phyloP scores from a whole-genome alignment of 2,329 filamentous ascomycete genomes.

The Aspergillaceae sp. region DNA sequence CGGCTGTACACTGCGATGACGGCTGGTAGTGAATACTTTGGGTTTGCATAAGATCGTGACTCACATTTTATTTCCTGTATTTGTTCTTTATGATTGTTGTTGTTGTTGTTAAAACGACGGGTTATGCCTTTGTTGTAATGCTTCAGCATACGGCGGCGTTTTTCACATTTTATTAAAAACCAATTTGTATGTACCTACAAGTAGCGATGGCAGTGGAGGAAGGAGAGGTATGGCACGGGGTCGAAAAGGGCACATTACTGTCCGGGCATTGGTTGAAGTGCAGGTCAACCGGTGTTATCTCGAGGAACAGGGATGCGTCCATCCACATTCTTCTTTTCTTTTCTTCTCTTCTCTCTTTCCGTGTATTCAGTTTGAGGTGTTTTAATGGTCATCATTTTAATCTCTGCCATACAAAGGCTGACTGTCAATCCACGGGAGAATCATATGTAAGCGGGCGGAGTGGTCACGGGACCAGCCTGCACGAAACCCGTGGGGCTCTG shows the following conservation, averaged over 20 bases:
- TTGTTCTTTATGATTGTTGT: too few species aligned
- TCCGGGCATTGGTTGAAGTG: slow-evolving; percentile 28
- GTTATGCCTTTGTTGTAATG: slow-evolving; percentile 6
- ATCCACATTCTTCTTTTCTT: slow-evolving; percentile 5
- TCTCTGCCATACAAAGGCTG: not conserved
- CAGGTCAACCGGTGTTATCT: slow-evolving; percentile 27
- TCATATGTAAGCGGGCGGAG: too few species aligned
- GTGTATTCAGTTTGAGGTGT: slow-evolving; percentile 7
- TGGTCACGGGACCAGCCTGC: not conserved
- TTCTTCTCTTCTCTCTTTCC: slow-evolving; percentile 9
- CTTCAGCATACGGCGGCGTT: slow-evolving; percentile 29
- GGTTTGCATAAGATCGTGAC: slow-evolving; percentile 63
- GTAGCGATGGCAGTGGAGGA: slow-evolving; percentile 5
- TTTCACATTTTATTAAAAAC: slow-evolving; percentile 11
- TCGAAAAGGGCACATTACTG: slow-evolving; percentile 7
- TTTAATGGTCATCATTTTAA: not conserved
- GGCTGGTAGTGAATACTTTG: slow-evolving; percentile 94
- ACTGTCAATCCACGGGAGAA: not conserved
- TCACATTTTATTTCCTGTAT: too few species aligned
- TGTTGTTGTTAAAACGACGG: too few species aligned
- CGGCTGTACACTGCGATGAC: slow-evolving; percentile 94
- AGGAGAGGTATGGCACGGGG: slow-evolving; percentile 8
- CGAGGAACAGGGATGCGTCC: slow-evolving; percentile 1
- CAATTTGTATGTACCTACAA: slow-evolving; percentile 14
- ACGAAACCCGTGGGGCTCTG: not conserved